Percentiles rank a stretch among this genome's conserved stretches.
These are phyloP conservation scores for Acanthamoeba culbertsoni DNA, from an alignment of 208 protist genomes.

Conservation along the genomic window DNA sequence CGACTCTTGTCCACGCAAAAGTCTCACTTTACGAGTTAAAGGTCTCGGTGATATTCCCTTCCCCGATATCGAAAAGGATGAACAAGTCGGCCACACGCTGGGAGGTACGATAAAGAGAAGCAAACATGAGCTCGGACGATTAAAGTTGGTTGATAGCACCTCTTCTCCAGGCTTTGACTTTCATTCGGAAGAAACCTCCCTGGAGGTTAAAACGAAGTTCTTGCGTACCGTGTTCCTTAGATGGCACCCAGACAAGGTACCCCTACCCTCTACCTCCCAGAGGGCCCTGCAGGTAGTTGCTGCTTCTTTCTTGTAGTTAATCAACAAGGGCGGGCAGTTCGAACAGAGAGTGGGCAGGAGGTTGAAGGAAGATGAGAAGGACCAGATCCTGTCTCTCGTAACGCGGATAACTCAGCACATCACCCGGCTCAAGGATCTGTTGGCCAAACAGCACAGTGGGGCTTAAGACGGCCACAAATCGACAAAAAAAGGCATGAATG, in stretches of 20 bases:
- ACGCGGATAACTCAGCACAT: not conserved
- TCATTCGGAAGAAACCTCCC: not conserved
- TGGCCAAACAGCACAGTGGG: not conserved
- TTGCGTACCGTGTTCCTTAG: not conserved
- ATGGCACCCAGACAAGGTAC: conserved; percentile 20
- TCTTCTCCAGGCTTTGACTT: not conserved
- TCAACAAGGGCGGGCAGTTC: not conserved
- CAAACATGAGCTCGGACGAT: not conserved
- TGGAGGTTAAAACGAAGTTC: not conserved
- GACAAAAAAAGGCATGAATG: too few species aligned
- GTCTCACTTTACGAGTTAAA: too few species aligned
- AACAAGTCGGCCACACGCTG: not conserved
- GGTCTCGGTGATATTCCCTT: not conserved
- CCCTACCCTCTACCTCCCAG: not conserved
- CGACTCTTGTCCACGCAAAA: too few species aligned
- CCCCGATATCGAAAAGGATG: not conserved
- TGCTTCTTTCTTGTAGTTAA: not conserved
- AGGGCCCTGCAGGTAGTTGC: too few species aligned
- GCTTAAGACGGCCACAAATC: too few species aligned
- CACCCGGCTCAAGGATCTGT: not conserved
- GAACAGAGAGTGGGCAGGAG: not conserved
- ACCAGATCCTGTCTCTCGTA: not conserved
- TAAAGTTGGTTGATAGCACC: not conserved
- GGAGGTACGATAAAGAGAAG: not conserved
- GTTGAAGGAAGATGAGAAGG: not conserved